Evolutionary conservation across 805 yeast species (phyloP).

Genomic region (Ogataea parapolymorpha): DNA sequence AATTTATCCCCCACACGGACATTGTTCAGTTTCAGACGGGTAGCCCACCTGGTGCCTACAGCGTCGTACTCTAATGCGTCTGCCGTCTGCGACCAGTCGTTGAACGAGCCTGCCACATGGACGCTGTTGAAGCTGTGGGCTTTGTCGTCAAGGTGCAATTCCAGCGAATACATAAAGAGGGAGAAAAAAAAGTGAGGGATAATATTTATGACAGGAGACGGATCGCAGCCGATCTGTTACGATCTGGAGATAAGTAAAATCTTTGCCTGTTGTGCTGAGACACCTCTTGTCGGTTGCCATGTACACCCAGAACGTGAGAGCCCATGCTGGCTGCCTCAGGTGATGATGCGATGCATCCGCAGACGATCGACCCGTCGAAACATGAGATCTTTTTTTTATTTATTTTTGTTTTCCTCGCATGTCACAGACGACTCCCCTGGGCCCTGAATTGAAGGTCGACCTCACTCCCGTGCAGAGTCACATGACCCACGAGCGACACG

Average conservation of each 20-base stretch:
- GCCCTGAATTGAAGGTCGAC: constrained; percentile 2
- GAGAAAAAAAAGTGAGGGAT: constrained; percentile 5
- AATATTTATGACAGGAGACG: neutral
- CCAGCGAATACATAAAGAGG: constrained; percentile 7
- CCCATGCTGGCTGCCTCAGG: neutral
- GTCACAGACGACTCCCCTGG: constrained; percentile 5
- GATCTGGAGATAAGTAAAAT: too few species aligned
- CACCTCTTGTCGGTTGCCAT: too few species aligned
- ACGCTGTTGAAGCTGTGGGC: constrained; percentile 10
- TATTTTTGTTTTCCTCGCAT: constrained; percentile 1
- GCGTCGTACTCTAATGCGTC: constrained; percentile 8
- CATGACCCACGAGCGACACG: constrained; percentile 6
- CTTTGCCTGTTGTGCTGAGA: too few species aligned
- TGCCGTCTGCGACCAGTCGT: constrained; percentile 18
- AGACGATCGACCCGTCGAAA: constrained; percentile 7
- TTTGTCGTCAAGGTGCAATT: constrained; percentile 19
- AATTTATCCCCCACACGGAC: constrained; percentile 15
- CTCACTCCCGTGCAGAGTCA: constrained; percentile 16
- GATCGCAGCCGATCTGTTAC: too few species aligned
- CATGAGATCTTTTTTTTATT: neutral
- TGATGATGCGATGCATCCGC: neutral
- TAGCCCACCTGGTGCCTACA: constrained; percentile 7
- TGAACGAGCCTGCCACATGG: constrained; percentile 24
- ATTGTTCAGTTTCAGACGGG: constrained; percentile 1
- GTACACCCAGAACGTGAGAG: too few species aligned